Conservation (phyloP, 257 asterid species). For the Solanum corneliomulleri region DNA sequence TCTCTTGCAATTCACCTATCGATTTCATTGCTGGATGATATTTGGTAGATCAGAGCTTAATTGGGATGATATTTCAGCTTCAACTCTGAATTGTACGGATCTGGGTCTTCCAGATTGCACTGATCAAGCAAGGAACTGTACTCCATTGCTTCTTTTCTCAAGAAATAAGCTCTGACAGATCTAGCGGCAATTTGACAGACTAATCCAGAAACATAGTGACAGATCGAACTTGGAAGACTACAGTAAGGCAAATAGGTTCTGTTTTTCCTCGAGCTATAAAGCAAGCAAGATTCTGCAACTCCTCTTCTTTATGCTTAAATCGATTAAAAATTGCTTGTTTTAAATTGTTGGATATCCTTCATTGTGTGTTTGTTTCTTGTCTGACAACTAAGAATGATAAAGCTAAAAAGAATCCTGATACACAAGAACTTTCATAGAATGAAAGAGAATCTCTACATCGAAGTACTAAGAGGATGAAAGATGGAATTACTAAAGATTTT, state of each 20-base stretch:
- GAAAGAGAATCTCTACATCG: neutral
- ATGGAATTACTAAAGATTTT: neutral
- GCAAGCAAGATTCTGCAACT: neutral
- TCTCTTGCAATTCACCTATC: neutral
- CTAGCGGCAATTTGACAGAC: neutral
- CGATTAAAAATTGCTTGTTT: neutral
- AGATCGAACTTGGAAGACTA: neutral
- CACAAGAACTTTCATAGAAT: neutral
- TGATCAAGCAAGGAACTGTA: neutral
- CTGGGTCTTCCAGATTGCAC: neutral
- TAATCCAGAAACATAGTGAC: neutral
- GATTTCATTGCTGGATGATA: neutral
- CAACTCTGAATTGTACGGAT: neutral
- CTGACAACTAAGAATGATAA: neutral
- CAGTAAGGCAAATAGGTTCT: neutral
- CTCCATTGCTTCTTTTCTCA: neutral
- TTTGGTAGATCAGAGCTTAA: neutral
- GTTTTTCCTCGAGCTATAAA: neutral
- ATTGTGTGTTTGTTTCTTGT: neutral
- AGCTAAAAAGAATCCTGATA: neutral
- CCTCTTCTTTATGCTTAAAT: neutral
- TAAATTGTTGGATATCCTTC: neutral
- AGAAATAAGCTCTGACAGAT: neutral
- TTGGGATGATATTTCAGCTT: neutral
- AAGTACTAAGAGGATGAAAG: neutral